Evolutionary conservation across 768 basidiomycete species (phyloP).

Genomic region (Boletus edulis): DNA sequence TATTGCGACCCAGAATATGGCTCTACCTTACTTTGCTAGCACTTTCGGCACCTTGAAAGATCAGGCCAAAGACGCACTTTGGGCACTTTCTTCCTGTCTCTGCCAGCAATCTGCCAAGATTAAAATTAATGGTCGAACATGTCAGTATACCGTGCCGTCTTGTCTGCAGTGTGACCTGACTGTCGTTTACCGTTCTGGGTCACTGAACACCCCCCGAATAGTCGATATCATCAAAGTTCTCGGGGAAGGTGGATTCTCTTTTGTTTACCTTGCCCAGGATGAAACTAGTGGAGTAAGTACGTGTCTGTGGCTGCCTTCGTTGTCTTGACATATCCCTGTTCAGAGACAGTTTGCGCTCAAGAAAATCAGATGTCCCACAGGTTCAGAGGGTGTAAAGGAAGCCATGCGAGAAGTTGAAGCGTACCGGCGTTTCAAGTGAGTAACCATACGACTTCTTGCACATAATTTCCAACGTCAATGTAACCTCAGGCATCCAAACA

Average conservation of each 20-base stretch:
- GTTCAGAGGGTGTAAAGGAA: constrained; percentile 83
- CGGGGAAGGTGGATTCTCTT: constrained; percentile 95
- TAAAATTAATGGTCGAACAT: constrained; percentile 95
- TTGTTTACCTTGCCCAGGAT: constrained; percentile 86
- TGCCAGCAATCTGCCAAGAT: constrained; percentile 82
- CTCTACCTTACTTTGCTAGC: constrained; percentile 33
- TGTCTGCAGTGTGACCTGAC: constrained; percentile 3
- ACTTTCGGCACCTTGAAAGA: constrained; percentile 61
- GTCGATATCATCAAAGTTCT: constrained; percentile 90
- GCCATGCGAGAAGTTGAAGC: constrained; percentile 91
- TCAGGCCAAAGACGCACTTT: constrained; percentile 78
- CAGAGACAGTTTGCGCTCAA: constrained; percentile 94
- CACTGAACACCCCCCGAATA: constrained; percentile 27
- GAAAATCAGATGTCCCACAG: constrained; percentile 92
- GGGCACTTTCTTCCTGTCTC: constrained; percentile 77
- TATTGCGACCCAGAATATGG: constrained; percentile 20
- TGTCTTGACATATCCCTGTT: background rate
- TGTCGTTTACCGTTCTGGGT: background rate
- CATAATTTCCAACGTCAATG: background rate
- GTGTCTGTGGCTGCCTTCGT: background rate
- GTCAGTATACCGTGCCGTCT: constrained; percentile 45
- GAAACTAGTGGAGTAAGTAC: constrained; percentile 74
- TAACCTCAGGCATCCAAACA: constrained; percentile 79
- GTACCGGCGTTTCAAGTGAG: constrained; percentile 90
- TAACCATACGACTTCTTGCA: constrained; percentile 5